phyloP scores from a whole-genome alignment of 2,329 filamentous ascomycete species.

The Metarhizium rileyi region DNA sequence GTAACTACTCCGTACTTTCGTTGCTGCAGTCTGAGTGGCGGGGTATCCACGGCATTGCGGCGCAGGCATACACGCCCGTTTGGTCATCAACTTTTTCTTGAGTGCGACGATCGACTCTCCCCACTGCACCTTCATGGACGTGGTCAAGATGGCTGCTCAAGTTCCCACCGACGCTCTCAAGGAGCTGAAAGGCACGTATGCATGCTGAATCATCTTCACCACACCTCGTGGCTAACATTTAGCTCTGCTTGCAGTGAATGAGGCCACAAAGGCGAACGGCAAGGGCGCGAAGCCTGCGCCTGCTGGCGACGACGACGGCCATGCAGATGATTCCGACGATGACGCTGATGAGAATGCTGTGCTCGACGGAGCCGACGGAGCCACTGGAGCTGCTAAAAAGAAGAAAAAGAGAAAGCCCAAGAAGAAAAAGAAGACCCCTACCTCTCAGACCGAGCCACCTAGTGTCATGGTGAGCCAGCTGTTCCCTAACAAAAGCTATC shows the following conservation, averaged over 20 bases:
- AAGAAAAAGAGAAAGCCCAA: slow-evolving; percentile 75
- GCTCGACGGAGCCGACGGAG: slow-evolving; percentile 23
- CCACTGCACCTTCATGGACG: slow-evolving; percentile 4
- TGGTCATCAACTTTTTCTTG: neutral
- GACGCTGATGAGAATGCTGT: slow-evolving; percentile 37
- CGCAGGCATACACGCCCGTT: no score
- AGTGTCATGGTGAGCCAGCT: slow-evolving; percentile 61
- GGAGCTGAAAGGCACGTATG: slow-evolving; percentile 30
- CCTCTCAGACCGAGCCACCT: slow-evolving; percentile 64
- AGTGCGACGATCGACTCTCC: neutral
- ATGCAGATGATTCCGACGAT: slow-evolving; percentile 42
- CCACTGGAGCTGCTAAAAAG: slow-evolving; percentile 28
- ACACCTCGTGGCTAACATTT: neutral
- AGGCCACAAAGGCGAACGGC: slow-evolving; percentile 28
- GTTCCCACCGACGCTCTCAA: slow-evolving; percentile 33
- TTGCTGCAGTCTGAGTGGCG: neutral
- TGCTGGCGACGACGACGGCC: slow-evolving; percentile 29
- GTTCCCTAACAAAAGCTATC: slow-evolving; percentile 64
- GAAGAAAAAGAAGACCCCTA: slow-evolving; percentile 70
- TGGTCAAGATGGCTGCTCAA: slow-evolving; percentile 33
- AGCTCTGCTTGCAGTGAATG: slow-evolving; percentile 23
- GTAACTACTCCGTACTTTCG: no score
- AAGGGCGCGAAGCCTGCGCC: slow-evolving; percentile 30
- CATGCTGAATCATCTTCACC: no score
- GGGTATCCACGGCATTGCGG: neutral